A percentile compares a stretch with the other conserved stretches of the same genome.
Evolutionary conservation across 768 basidiomycete genomes (phyloP).

Genomic region (Fomitopsis serialis): DNA sequence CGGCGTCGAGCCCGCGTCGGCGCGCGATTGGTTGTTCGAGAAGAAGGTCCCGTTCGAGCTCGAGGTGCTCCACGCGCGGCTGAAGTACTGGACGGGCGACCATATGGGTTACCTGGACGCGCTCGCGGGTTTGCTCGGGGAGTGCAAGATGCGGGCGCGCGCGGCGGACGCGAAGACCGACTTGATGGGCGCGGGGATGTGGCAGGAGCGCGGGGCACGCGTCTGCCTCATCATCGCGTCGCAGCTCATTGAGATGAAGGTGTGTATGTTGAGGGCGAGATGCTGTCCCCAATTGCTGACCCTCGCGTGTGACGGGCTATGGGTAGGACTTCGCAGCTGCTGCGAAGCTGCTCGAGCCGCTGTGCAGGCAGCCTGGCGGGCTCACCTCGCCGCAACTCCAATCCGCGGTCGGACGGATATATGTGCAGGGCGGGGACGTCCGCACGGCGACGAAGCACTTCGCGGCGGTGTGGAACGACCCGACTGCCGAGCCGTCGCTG

Average conservation of each 20-base stretch:
- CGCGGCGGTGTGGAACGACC: conserved; percentile 39
- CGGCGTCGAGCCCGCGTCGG: conserved; percentile 17
- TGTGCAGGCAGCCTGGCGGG: conserved; percentile 36
- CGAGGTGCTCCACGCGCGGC: conserved; percentile 64
- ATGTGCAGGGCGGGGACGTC: conserved; percentile 70
- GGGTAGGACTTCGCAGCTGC: conserved; percentile 67
- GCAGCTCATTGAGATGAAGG: conserved; percentile 84
- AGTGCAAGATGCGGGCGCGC: conserved; percentile 46
- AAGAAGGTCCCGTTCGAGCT: conserved; percentile 51
- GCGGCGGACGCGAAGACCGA: conserved; percentile 24
- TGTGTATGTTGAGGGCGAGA: conserved; percentile 20
- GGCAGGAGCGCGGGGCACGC: conserved; percentile 76
- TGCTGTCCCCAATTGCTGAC: background rate
- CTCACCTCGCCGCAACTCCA: conserved; percentile 50
- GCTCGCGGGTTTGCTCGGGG: conserved; percentile 53
- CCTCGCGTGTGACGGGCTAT: background rate
- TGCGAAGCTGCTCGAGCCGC: conserved; percentile 58
- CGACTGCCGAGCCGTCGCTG: conserved; percentile 23
- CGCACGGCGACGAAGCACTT: conserved; percentile 56
- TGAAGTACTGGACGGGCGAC: conserved; percentile 81
- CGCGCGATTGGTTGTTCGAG: conserved; percentile 57
- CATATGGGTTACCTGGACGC: conserved; percentile 77
- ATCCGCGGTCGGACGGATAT: conserved; percentile 67
- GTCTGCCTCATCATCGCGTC: conserved; percentile 76
- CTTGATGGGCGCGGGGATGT: conserved; percentile 43